Evolutionary conservation across 2,329 filamentous ascomycete species (phyloP), one percentile per base, ranked within the genome.

Genomic region (Aspergillus udagawae): DNA sequence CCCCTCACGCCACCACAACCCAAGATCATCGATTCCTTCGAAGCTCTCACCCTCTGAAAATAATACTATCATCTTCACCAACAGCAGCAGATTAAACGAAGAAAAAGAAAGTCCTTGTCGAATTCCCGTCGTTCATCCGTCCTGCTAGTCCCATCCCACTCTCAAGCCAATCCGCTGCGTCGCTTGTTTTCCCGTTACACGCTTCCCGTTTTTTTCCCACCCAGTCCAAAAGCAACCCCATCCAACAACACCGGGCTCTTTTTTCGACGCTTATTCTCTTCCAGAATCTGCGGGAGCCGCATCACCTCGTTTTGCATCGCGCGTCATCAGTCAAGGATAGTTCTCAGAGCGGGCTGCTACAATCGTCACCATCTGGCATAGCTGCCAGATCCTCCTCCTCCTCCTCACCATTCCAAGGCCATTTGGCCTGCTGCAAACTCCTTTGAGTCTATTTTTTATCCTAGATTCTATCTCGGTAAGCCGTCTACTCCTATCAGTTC

Each of bases 381-480:
- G 51, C 64, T 60, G 62, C 65, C 66, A 66, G 65, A 68, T 63
- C 52, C 44, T 47, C 21, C 9, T 27, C 55, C n/a, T n/a, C 52
- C 52, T 56, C 53, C 58, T 60, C 55, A 52, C 58, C 57, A 49
- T 50, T 57, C 51, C 63, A 59, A 65, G 70, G 69, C 70, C 67
- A 59, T 60, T 65, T 60, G 67, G 70, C 67, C 64, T 66, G 53
- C 63, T 61, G 62, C 53, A 25, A 47, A 5, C 59, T 56, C 62
- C 55, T 62, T 61, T 57, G 52, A 55, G 59, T 56, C 63, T 49
- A 60, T 67, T 68, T 61, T 54, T 67, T 60, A 57, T 53, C 65
- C 62, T 64, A 65, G 59, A 63, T 64, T 57, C 51, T 62, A 54
- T 65, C 32, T 65, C 63, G 66, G 70, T 73, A 69, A 63, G 70